Evolutionary conservation across 139 green algal genomes (phyloP).

Genomic region (Coelastrella sp.): DNA sequence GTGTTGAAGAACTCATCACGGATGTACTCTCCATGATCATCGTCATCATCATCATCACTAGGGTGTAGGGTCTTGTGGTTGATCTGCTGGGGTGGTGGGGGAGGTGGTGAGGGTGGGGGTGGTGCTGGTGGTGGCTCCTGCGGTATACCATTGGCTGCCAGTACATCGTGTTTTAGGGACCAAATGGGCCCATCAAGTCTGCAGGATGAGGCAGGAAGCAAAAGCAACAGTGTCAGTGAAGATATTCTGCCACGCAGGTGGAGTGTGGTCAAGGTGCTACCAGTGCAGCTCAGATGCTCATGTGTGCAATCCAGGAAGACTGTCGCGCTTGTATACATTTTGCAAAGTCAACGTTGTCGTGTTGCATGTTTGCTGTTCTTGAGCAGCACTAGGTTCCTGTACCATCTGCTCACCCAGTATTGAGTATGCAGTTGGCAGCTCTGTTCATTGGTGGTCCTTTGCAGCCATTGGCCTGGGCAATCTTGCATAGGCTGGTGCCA

Average conservation of each 20-base stretch:
- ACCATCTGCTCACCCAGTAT: slow-evolving; percentile 9
- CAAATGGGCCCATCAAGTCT: slow-evolving; percentile 32
- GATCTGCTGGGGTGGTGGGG: not conserved
- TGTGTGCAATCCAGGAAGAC: too few relatives aligned
- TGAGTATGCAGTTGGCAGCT: slow-evolving; percentile 26
- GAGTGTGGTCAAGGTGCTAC: too few relatives aligned
- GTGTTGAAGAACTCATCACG: not conserved
- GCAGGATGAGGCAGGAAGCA: not conserved
- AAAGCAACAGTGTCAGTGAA: too few relatives aligned
- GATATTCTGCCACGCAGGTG: too few relatives aligned
- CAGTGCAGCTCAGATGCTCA: too few relatives aligned
- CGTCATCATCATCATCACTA: slow-evolving; percentile 23
- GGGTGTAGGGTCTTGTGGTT: too few relatives aligned
- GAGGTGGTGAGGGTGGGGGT: not conserved
- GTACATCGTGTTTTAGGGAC: not conserved
- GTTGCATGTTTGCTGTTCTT: too few relatives aligned
- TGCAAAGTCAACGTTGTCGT: too few relatives aligned
- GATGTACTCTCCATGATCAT: not conserved
- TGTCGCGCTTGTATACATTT: too few relatives aligned
- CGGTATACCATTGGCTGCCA: slow-evolving; percentile 12
- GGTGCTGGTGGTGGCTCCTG: not conserved
- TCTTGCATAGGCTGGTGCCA: slow-evolving; percentile 51
- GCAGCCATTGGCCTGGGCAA: slow-evolving; percentile 35
- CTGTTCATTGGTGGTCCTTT: slow-evolving; percentile 21
- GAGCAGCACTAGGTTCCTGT: too few relatives aligned